phyloP scores from a whole-genome alignment of 2,329 filamentous ascomycete species.

The Cladosporium austrohemisphaericum region DNA sequence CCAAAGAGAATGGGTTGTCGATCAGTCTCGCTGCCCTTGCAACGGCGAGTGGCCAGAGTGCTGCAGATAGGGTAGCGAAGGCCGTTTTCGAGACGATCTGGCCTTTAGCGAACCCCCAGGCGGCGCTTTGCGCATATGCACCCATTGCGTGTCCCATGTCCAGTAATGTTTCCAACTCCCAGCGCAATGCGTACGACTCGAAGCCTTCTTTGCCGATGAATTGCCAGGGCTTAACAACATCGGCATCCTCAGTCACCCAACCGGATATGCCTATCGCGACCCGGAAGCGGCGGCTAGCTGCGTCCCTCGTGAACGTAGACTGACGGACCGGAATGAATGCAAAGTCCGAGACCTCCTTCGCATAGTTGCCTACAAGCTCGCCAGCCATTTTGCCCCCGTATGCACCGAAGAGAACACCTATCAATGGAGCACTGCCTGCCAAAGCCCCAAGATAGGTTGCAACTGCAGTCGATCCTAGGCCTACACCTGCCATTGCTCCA shows the following conservation, averaged over 20 bases:
- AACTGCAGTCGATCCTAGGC: conserved; percentile 58
- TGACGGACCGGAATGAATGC: conserved; percentile 64
- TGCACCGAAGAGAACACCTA: conserved; percentile 78
- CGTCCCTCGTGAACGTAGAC: conserved; percentile 46
- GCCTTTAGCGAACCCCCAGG: conserved; percentile 73
- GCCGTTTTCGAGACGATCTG: conserved; percentile 50
- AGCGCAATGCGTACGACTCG: conserved; percentile 74
- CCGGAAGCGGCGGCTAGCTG: conserved; percentile 52
- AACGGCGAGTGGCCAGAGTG: conserved; percentile 38
- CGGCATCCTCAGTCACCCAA: conserved; percentile 66
- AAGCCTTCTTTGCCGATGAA: conserved; percentile 61
- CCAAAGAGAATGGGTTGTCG: conserved; percentile 22
- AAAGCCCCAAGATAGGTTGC: conserved; percentile 71
- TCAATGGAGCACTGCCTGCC: conserved; percentile 68
- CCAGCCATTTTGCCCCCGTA: conserved; percentile 74
- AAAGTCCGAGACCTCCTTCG: conserved; percentile 80
- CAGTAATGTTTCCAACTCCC: conserved; percentile 70
- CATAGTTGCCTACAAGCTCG: conserved; percentile 76
- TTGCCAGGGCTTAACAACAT: conserved; percentile 69
- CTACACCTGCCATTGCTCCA: conserved; percentile 66
- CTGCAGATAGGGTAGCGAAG: conserved; percentile 37
- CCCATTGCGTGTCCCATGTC: conserved; percentile 72
- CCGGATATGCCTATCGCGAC: conserved; percentile 74
- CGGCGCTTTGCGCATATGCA: conserved; percentile 67
- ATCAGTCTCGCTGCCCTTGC: conserved; percentile 32